Evolutionary conservation across 495 filamentous ascomycete species (phyloP).

Genomic region (Hypoxylon rickii): DNA sequence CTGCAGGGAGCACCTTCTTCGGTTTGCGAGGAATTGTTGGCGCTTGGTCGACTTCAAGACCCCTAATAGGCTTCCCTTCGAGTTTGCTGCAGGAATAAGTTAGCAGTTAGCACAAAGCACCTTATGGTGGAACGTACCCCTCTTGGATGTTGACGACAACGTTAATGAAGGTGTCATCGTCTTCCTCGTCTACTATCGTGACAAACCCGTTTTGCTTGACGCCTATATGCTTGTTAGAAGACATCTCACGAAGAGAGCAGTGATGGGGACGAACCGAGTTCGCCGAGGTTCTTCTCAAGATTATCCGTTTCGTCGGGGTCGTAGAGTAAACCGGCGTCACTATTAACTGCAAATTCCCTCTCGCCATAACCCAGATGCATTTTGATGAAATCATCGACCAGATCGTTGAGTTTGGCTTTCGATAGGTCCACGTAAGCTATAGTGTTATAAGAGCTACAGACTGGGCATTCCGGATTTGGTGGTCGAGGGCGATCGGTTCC

Average conservation of each 20-base stretch:
- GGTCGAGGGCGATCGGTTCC: conserved; percentile 71
- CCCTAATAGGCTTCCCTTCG: conserved; percentile 47
- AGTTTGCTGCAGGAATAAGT: conserved; percentile 35
- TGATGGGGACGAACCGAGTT: conserved; percentile 63
- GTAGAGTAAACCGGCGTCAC: conserved; percentile 74
- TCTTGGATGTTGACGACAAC: conserved; percentile 69
- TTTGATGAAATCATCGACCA: conserved; percentile 76
- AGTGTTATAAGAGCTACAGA: conserved; percentile 76
- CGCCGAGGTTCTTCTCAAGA: conserved; percentile 72
- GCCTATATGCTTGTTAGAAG: conserved; percentile 45
- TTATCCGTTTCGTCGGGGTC: conserved; percentile 90
- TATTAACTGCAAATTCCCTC: conserved; percentile 75
- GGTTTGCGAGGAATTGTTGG: conserved; percentile 53
- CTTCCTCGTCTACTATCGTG: conserved; percentile 83
- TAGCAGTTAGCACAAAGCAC: conserved; percentile 7
- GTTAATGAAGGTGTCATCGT: conserved; percentile 80
- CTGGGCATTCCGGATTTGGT: conserved; percentile 79
- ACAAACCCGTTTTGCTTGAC: conserved; percentile 73
- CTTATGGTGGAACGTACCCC: conserved; percentile 47
- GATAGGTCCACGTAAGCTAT: conserved; percentile 69
- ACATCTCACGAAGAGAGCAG: background rate
- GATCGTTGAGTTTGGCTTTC: conserved; percentile 76
- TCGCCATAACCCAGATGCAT: conserved; percentile 77
- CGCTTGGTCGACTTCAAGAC: conserved; percentile 32
- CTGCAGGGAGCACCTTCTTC: conserved; percentile 40